These are phyloP conservation scores for Pichia deserticola DNA, from an alignment of 805 yeast genomes.

Conservation along the genomic window DNA sequence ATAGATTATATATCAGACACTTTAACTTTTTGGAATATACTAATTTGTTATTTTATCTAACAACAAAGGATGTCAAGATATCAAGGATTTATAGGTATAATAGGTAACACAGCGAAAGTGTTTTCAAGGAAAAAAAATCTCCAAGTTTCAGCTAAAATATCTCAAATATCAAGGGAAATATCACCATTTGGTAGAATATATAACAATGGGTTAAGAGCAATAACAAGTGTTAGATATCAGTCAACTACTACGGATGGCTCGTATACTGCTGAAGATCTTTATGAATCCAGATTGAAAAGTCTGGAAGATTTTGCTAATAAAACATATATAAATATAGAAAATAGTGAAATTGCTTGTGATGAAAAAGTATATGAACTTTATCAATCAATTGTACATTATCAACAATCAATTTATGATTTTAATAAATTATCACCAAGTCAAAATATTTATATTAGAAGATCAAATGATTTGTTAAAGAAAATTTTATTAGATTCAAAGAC, in stretches of 20 bases:
- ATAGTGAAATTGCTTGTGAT: background rate
- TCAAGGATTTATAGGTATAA: no score
- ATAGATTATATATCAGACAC: no score
- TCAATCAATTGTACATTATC: slow-evolving; percentile 19
- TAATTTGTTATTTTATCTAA: no score
- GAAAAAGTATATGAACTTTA: slow-evolving; percentile 6
- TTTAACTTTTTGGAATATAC: no score
- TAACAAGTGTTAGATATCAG: slow-evolving; percentile 4
- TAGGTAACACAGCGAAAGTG: no score
- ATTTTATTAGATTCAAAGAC: slow-evolving; percentile 15
- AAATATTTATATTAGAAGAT: slow-evolving; percentile 15
- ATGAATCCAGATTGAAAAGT: slow-evolving; percentile 7
- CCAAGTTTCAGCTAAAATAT: no score
- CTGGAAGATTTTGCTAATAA: slow-evolving; percentile 8
- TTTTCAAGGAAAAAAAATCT: no score
- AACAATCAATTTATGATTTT: slow-evolving; percentile 19
- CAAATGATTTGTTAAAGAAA: slow-evolving; percentile 16
- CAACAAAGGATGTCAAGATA: no score
- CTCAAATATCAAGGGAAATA: background rate
- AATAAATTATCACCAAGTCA: slow-evolving; percentile 16
- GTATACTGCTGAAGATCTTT: slow-evolving; percentile 7
- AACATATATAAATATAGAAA: slow-evolving; percentile 4
- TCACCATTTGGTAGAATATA: background rate
- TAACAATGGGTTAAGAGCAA: no score
- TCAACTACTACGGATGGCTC: slow-evolving; percentile 1